A percentile compares a stretch with the other conserved stretches of the same genome.
Conservation (phyloP, 345 rosid genomes). For the Linum tenue region DNA sequence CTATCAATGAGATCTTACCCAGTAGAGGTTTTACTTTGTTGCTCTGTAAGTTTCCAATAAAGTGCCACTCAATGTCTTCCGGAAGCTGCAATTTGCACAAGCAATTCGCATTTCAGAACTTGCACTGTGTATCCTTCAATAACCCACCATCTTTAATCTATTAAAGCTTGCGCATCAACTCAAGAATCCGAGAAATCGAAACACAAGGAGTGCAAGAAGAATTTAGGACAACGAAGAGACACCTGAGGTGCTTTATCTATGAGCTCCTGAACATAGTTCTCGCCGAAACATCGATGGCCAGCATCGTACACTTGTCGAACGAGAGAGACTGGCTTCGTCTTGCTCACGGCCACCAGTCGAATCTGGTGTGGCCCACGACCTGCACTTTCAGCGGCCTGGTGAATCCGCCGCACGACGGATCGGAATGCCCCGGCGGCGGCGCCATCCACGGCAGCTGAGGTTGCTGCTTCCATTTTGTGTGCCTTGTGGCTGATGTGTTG, state of each 20-base stretch:
- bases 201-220: background rate
- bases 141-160: no score
- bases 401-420: constrained; percentile 57
- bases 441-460: constrained; percentile 55
- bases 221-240: background rate
- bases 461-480: constrained; percentile 37
- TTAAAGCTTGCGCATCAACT: background rate
- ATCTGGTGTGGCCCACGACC: constrained; percentile 51
- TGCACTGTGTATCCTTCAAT: background rate
- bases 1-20: constrained; percentile 31
- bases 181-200: background rate
- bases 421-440: constrained; percentile 55
- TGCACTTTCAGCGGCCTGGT: constrained; percentile 56
- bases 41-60: constrained; percentile 93
- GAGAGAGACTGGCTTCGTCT: constrained; percentile 72
- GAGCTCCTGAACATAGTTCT: constrained; percentile 86
- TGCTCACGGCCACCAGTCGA: constrained; percentile 84
- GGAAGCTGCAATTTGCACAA: constrained; percentile 52
- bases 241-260: constrained; percentile 95
- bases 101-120: background rate
- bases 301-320: constrained; percentile 72
- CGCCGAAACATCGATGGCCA: constrained; percentile 81
- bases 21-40: constrained; percentile 89
- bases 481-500: background rate
- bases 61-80: constrained; percentile 88